Percentiles rank a stretch among this genome's conserved stretches.
Conservation (phyloP, 768 basidiomycete genomes). For the Lentinula lateritia region DNA sequence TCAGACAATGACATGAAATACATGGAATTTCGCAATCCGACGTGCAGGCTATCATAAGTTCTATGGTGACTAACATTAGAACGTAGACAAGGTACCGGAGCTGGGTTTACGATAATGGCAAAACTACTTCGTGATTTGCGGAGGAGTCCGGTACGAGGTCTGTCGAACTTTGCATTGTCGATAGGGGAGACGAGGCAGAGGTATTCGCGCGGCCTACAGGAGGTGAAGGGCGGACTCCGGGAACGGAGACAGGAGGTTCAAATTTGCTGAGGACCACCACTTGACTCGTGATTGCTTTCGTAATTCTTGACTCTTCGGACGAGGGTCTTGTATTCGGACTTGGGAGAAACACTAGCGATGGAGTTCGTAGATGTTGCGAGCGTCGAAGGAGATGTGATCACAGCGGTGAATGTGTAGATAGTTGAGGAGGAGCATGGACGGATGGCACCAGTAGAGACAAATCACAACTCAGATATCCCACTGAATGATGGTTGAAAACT, state of each 20-base stretch:
- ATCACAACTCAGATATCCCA: too few relatives aligned
- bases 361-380: too few relatives aligned
- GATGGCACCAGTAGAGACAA: too few relatives aligned
- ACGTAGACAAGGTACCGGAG: not conserved
- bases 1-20: not conserved
- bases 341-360: too few relatives aligned
- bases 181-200: not conserved
- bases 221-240: not conserved
- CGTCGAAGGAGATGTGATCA: too few relatives aligned
- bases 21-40: not conserved
- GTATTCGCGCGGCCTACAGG: not conserved
- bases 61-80: not conserved
- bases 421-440: too few relatives aligned
- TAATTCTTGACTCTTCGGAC: not conserved
- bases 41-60: not conserved
- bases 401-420: too few relatives aligned
- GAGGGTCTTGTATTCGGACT: not conserved
- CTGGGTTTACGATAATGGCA: not conserved
- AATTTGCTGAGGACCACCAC: not conserved
- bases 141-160: not conserved
- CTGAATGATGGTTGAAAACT: not conserved
- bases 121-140: not conserved
- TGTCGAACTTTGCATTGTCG: not conserved
- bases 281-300: not conserved
- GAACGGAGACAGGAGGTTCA: not conserved